These are phyloP conservation scores for Gaertneriomyces semiglobifer DNA, from an alignment of 192 early-diverging fungal species.

Conservation along the genomic window DNA sequence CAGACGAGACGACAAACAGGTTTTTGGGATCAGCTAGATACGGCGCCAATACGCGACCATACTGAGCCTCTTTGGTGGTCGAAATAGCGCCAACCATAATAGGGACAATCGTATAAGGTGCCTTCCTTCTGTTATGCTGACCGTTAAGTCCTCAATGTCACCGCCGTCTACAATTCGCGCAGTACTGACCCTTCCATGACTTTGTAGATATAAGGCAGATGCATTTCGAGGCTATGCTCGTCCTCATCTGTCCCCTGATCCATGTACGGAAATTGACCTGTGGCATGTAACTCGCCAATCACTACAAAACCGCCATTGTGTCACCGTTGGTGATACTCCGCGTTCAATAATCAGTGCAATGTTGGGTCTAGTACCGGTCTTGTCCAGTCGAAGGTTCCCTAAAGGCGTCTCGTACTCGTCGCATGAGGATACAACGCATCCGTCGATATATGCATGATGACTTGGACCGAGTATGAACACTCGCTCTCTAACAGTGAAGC, in stretches of 20 bases:
- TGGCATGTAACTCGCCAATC: slow-evolving; percentile 60
- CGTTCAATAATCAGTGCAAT: too few relatives aligned
- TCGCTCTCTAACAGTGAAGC: slow-evolving; percentile 43
- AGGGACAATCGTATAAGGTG: slow-evolving; percentile 65
- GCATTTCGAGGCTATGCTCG: slow-evolving; percentile 98
- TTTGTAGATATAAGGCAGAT: slow-evolving; percentile 85
- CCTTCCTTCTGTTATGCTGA: slow-evolving; percentile 3
- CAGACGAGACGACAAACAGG: slow-evolving; percentile 91
- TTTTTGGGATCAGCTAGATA: slow-evolving; percentile 69
- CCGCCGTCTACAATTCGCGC: too few relatives aligned
- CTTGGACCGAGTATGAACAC: slow-evolving; percentile 91
- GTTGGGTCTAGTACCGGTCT: slow-evolving; percentile 40
- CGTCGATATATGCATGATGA: slow-evolving; percentile 79
- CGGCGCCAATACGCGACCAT: slow-evolving; percentile 68
- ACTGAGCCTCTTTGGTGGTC: slow-evolving; percentile 58
- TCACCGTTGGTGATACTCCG: too few relatives aligned
- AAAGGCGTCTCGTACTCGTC: slow-evolving; percentile 80
- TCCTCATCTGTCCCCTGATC: slow-evolving; percentile 69
- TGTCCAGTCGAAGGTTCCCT: slow-evolving; percentile 74
- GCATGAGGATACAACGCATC: slow-evolving; percentile 75
- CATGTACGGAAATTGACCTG: slow-evolving; percentile 70
- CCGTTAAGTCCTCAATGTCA: too few relatives aligned
- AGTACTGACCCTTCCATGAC: slow-evolving; percentile 62
- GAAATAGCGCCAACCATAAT: slow-evolving; percentile 79
- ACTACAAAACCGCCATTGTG: slow-evolving; percentile 34